Base-by-base conservation (phyloP, 768 basidiomycete genomes). In the Naganishia kalamii region DNA sequence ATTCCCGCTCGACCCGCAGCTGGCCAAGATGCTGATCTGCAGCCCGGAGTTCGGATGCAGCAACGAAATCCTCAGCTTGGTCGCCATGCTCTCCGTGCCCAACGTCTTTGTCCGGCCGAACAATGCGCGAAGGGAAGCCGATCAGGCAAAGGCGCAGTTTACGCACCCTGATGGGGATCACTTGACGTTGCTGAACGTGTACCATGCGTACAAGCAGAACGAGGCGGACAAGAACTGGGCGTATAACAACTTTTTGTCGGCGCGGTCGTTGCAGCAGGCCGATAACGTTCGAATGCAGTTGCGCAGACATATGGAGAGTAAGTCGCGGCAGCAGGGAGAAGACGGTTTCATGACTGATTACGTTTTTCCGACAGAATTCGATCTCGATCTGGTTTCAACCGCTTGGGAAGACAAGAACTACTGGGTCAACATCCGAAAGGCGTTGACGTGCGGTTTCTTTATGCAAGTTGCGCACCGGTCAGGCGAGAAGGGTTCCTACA, bases 401-500 rank as follows among this genome's bases (percentile, higher is more conserved):
- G 81, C 85, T 1, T 77, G 75, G 29, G 88, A 92, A 69, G 84
- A 88, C 70, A 82, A 81, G 72, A 88, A 87, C 74, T 84, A 88
- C 68, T 88, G 85, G 76, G 68, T 80, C 60, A 87, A 87, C 70
- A 86, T 98, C 63, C 85, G 91, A 29, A 86, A 87, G 78, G 88
- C 88, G 0, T 81, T 98, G 23, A 88, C 89, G 4, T 88, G 87
- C 70, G 96, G 93, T 1, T 99, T 90, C 83, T 99, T 97, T 80
- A 97, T 96, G 94, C 94, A 97, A 75, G 85, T 91, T 13, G 96
- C 93, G 7, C 92, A 96, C 78, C 89, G 90, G 76, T 92, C 93
- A 74, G 90, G 90, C 3, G 90, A 91, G 75, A 92, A 90, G 78
- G 77, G 87, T 2, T 84, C 83, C 62, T 98, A 99, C 74, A 67